Evolutionary conservation across 2,329 filamentous ascomycete genomes (phyloP), one percentile per base, ranked within the genome.

Genomic region (Lecanosticta acicola): DNA sequence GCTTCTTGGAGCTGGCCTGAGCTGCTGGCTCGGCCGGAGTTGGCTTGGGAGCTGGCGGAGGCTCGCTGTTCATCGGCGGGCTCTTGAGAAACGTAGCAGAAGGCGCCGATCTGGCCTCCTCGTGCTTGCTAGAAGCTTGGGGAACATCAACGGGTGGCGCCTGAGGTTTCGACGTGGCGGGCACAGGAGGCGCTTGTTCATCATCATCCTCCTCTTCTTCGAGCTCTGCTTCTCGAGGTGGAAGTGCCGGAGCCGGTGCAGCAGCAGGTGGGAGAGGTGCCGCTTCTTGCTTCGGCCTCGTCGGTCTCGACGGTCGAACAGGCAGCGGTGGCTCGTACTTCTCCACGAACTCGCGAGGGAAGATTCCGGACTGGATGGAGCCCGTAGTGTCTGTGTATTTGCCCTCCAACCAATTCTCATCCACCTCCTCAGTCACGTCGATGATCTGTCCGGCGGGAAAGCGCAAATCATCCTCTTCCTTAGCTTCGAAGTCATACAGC

Each of bases 331-430:
- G 93, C 67, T 97, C 91, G 69, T 88, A 94, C 70, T 84, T 88
- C 69, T 98, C 93, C 62, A 98, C 93, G 65, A 98, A 98, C 71
- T 97, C 98, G 66, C 85, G 84, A 41, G 89, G 91, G 68, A 96
- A 97, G 59, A 96, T 85, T 57, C 91, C 91, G 63, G 90, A 83
- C 64, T 83, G 79, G 68, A 84, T 88, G 53, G 68, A 70, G 46
- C 93, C 93, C 42, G 75, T 69, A 49, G 81, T 80, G 68, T 94
- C 87, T 54, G 82, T 72, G 66, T 95, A 96, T 68, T 93, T 85
- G 57, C 93, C 91, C 53, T 79, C 80, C 66, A 93, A 94, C 93
- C 90, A 97, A 66, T 97, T 94, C 54, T 77, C 83, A 65, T 95
- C 93, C 65, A 97, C 93, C 67, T 87, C 81, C 49, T 90, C 90